A percentile compares a stretch with the other conserved stretches of the same genome.
These are phyloP conservation scores for Austroboletus festivus DNA, from an alignment of 768 basidiomycete species.

Conservation along the genomic window DNA sequence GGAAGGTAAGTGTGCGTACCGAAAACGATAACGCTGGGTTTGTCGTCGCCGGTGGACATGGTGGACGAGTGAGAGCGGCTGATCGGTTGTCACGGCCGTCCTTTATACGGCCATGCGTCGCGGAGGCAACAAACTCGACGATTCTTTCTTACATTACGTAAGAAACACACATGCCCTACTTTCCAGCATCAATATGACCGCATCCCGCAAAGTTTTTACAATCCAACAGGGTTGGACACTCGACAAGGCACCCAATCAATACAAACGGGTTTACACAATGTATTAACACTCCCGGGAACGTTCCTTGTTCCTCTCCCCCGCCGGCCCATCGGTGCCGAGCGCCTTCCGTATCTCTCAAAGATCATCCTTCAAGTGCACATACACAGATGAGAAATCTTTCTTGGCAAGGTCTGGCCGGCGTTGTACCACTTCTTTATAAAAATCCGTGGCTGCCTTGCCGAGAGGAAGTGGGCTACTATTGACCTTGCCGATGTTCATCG, in stretches of 20 bases:
- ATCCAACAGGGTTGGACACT: no score
- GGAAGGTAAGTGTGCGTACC: conserved; percentile 44
- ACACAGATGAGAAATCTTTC: conserved; percentile 83
- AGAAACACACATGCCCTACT: conserved; percentile 1
- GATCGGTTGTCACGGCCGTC: conserved; percentile 22
- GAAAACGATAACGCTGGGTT: conserved; percentile 72
- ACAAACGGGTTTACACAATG: conserved; percentile 2
- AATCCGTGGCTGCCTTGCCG: conserved; percentile 55
- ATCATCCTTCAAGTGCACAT: conserved; percentile 50
- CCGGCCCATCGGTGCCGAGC: neutral
- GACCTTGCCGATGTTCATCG: conserved; percentile 56
- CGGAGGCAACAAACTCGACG: conserved; percentile 21
- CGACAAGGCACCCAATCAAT: conserved; percentile 11
- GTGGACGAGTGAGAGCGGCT: conserved; percentile 3
- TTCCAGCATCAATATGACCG: neutral
- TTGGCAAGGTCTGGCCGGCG: conserved; percentile 55
- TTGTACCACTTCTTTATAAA: conserved; percentile 59
- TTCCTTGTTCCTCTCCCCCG: neutral
- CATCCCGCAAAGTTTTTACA: no score
- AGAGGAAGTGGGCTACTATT: conserved; percentile 56
- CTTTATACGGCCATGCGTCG: conserved; percentile 27
- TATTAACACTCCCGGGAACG: conserved; percentile 1
- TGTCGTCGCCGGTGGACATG: conserved; percentile 36
- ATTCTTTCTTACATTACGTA: conserved; percentile 18
- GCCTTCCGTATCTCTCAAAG: neutral